These are phyloP conservation scores for Naganishia liquefaciens DNA, from an alignment of 1,284 basidiomycete genomes.

Conservation along the genomic window DNA sequence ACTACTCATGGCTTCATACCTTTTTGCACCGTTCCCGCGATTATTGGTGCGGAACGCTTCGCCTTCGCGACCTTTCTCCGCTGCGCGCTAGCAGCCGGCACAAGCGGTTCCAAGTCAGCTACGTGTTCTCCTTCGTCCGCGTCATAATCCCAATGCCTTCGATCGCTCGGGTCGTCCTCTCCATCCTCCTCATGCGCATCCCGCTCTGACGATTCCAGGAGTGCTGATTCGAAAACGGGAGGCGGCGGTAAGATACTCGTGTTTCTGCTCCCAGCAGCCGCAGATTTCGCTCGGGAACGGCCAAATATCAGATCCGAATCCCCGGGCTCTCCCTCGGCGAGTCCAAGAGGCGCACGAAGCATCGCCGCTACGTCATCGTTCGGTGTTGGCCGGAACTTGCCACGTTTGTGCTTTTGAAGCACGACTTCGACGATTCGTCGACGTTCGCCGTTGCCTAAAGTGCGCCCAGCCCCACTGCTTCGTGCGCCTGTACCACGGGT, in stretches of 20 bases:
- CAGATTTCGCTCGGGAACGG: not conserved
- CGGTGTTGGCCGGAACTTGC: constrained; percentile 2
- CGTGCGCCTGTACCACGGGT: not conserved
- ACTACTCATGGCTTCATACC: not conserved
- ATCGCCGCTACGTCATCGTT: constrained; percentile 7
- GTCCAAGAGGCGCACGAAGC: not conserved
- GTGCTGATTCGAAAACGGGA: not conserved
- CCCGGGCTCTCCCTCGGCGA: not conserved
- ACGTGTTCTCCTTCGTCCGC: constrained; percentile 10
- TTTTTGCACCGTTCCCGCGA: not conserved
- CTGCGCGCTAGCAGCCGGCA: not conserved
- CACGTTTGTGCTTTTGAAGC: constrained; percentile 8
- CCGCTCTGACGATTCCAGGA: not conserved
- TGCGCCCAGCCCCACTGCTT: not conserved
- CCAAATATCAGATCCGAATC: constrained; percentile 1
- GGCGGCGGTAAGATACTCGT: constrained; percentile 22
- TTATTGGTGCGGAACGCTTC: too few species aligned
- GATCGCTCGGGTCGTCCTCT: not conserved
- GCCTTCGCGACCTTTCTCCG: not conserved
- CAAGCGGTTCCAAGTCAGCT: not conserved
- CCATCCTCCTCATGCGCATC: not conserved
- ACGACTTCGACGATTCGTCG: constrained; percentile 15
- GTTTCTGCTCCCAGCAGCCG: constrained; percentile 1
- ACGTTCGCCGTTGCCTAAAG: not conserved
- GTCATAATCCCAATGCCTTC: constrained; percentile 23